phyloP scores from a whole-genome alignment of 495 filamentous ascomycete genomes.

The Annulohypoxylon moriforme region DNA sequence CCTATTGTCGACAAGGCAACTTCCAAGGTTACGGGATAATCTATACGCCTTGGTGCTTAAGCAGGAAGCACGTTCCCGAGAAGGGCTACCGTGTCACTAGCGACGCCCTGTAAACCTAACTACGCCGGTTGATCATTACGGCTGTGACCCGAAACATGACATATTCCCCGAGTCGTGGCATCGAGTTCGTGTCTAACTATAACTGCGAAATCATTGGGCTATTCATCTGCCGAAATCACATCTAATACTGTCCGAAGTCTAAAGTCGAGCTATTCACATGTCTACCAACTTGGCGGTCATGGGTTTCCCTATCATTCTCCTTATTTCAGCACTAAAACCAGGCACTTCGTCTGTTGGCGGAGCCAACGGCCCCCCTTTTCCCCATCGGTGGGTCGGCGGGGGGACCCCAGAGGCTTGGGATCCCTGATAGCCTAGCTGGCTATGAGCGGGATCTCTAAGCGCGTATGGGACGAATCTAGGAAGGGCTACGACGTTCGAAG shows the following conservation, averaged over 20 bases:
- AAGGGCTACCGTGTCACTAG: slow-evolving; percentile 35
- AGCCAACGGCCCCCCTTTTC: slow-evolving; percentile 28
- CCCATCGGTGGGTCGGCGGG: slow-evolving; percentile 37
- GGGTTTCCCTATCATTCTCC: slow-evolving; percentile 31
- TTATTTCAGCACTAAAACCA: slow-evolving; percentile 33
- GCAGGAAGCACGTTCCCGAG: slow-evolving; percentile 30
- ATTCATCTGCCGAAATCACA: slow-evolving; percentile 44
- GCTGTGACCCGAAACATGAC: slow-evolving; percentile 37
- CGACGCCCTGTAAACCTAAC: slow-evolving; percentile 7
- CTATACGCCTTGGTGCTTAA: slow-evolving; percentile 28
- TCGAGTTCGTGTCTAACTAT: slow-evolving; percentile 34
- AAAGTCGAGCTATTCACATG: slow-evolving; percentile 41
- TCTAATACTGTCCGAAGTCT: slow-evolving; percentile 34
- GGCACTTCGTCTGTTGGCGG: slow-evolving; percentile 24
- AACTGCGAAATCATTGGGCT: slow-evolving; percentile 40
- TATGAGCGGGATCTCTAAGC: slow-evolving; percentile 26
- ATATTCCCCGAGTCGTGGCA: slow-evolving; percentile 37
- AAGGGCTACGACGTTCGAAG: slow-evolving; percentile 4
- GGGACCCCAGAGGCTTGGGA: slow-evolving; percentile 39
- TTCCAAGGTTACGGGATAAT: slow-evolving; percentile 24
- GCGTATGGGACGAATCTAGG: slow-evolving; percentile 21
- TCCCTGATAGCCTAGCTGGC: slow-evolving; percentile 23
- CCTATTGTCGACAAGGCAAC: neutral
- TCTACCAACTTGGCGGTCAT: slow-evolving; percentile 40
- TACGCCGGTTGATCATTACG: slow-evolving; percentile 40